Evolutionary conservation across 345 rosid genomes (phyloP).

Genomic region (Camelina neglecta): DNA sequence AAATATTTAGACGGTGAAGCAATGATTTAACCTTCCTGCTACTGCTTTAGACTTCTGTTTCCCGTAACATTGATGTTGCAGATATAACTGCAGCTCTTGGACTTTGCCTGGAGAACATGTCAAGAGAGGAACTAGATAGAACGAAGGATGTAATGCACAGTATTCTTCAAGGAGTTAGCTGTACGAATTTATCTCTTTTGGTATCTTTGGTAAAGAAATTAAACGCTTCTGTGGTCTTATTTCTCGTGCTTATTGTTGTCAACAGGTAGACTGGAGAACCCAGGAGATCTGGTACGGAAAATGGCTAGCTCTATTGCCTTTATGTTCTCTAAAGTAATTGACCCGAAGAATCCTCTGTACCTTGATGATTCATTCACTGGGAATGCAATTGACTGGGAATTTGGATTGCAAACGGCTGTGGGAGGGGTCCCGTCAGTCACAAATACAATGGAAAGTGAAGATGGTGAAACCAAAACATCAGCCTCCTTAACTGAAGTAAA

Average conservation of each 20-base stretch:
- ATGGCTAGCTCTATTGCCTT: constrained; percentile 92
- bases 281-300: constrained; percentile 72
- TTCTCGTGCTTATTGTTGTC: constrained; percentile 41
- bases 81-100: constrained; percentile 92
- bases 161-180: constrained; percentile 93
- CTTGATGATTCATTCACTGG: constrained; percentile 79
- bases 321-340: constrained; percentile 81
- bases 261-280: constrained; percentile 92
- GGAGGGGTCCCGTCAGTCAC: constrained; percentile 44
- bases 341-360: constrained; percentile 85
- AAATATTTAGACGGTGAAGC: constrained; percentile 9
- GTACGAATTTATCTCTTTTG: constrained; percentile 54
- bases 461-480: constrained; percentile 46
- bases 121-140: constrained; percentile 78
- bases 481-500: constrained; percentile 43
- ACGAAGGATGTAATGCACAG: constrained; percentile 79
- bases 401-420: constrained; percentile 54
- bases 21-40: constrained; percentile 12
- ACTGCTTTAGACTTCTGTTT: constrained; percentile 35
- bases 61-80: constrained; percentile 50
- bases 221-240: constrained; percentile 33
- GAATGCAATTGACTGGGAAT: constrained; percentile 86
- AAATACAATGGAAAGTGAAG: constrained; percentile 38
- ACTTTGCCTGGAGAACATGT: constrained; percentile 85
- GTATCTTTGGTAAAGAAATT: constrained; percentile 36